Base-by-base conservation (phyloP, 306 rosid genomes). In the Cotoneaster glaucophyllus region DNA sequence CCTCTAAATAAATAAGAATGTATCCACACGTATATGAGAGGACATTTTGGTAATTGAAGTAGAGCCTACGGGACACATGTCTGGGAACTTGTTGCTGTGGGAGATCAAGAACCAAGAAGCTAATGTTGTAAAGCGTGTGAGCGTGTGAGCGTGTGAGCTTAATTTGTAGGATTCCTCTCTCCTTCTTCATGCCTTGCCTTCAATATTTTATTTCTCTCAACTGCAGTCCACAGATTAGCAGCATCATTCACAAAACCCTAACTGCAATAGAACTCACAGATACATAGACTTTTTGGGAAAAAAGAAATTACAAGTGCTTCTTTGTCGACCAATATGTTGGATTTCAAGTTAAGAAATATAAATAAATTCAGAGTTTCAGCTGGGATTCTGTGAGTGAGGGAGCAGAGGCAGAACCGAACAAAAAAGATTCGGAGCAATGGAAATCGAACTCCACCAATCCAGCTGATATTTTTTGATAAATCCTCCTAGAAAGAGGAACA, bases 21-120 rank as follows among this genome's bases (percentile, higher is more conserved):
- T 10, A 10, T 29, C 19, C 67, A 59, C 62, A 44, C 3, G 18
- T 8, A 19, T n/a, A n/a, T 24, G 53, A 8, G 5, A 67, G 87
- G 89, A 78, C 48, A 72, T 26, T 63, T 69, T 19, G 41, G 88
- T 85, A 81, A 85, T 77, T 81, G 77, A 64, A 34, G 45, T 7
- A 11, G 0, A 70, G 32, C 24, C 44, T 6, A 8, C n/a, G 66
- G 79, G 53, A 48, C 72, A 76, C 75, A 75, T 25, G 73, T 81
- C 89, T 86, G 45, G 89, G 90, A 86, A 86, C 84, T 89, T 86
- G 89, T 75, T 81, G 85, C 84, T 6, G 77, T 67, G 53, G 79
- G 65, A 83, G 71, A 75, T 70, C 73, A 56, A 73, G 62, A 81
- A 82, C 86, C 83, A 77, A 83, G 75, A 82, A 39, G 37, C 59